Evolutionary conservation across 177 flowering plant species (phyloP).

Genomic region (Vitis hybrid): DNA sequence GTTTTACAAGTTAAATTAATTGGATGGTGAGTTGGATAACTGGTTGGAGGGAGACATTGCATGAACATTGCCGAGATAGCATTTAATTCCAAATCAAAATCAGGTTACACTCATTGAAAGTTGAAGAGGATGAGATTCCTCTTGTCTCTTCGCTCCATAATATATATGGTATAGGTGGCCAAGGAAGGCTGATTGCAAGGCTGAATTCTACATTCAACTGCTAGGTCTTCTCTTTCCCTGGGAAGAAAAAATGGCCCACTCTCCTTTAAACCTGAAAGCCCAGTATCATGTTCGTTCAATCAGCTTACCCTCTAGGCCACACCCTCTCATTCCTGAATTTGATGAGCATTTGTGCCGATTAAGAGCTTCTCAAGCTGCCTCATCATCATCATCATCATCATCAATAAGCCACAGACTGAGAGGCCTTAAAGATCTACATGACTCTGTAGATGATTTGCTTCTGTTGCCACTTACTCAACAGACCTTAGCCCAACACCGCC

Average conservation of each 20-base stretch:
- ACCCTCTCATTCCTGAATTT: constrained; percentile 17
- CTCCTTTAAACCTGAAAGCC: constrained; percentile 4
- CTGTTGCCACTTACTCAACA: not conserved
- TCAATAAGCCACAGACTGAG: constrained; percentile 6
- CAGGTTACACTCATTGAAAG: constrained; percentile 2
- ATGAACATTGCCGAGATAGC: constrained; percentile 2
- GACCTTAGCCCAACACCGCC: constrained; percentile 11
- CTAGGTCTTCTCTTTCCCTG: not conserved
- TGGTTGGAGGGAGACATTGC: constrained; percentile 16
- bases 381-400: constrained; percentile 6
- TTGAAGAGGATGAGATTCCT: constrained; percentile 13
- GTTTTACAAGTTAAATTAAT: not conserved
- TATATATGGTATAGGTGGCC: not conserved
- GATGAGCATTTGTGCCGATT: constrained; percentile 20
- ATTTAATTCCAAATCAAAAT: constrained; percentile 6
- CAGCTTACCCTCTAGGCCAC: constrained; percentile 35
- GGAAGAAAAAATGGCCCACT: constrained; percentile 6
- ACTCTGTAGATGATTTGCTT: too few relatives aligned
- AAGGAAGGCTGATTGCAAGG: not conserved
- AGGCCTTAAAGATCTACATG: too few relatives aligned
- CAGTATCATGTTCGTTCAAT: constrained; percentile 28
- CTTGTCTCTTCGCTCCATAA: constrained; percentile 4
- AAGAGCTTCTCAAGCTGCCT: not conserved
- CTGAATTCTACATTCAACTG: not conserved
- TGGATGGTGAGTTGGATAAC: not conserved